These are phyloP conservation scores for Wickerhamiella australiensis DNA, from an alignment of 805 yeast genomes.

Conservation along the genomic window DNA sequence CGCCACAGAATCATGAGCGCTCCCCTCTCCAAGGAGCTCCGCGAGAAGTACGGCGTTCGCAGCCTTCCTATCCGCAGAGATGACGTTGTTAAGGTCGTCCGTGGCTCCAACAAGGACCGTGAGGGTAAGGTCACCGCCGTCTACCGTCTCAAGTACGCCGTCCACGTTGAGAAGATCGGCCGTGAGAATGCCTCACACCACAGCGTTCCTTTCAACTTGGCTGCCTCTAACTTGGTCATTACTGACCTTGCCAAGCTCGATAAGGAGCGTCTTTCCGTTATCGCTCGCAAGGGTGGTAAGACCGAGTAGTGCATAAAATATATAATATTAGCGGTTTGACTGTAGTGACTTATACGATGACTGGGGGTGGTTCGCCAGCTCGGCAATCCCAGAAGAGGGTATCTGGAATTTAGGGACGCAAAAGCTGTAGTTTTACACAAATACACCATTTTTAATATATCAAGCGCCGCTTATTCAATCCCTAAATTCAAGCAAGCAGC, in stretches of 20 bases:
- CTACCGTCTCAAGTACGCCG: constrained; percentile 95
- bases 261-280: constrained; percentile 97
- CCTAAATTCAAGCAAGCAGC: neutral
- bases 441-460: neutral
- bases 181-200: constrained; percentile 98
- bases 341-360: constrained; percentile 2
- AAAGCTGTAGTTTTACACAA: too few relatives aligned
- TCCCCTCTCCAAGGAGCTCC: constrained; percentile 97
- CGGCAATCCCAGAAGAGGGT: too few relatives aligned
- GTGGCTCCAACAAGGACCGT: constrained; percentile 99
- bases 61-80: constrained; percentile 96
- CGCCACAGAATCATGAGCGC: constrained; percentile 95
- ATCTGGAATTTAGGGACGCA: too few relatives aligned
- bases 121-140: constrained; percentile 97
- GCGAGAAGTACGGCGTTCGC: constrained; percentile 92
- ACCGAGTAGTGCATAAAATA: constrained; percentile 46
- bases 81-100: constrained; percentile 88
- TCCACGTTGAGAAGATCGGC: constrained; percentile 94
- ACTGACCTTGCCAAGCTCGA: constrained; percentile 89
- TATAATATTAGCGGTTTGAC: constrained; percentile 4
- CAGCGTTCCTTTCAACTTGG: constrained; percentile 90
- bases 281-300: constrained; percentile 96
- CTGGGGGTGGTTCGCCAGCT: neutral
- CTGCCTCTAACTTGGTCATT: constrained; percentile 98
- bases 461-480: constrained; percentile 1